phyloP scores from a whole-genome alignment of 2,329 filamentous ascomycete species.

The Alternaria arborescens region DNA sequence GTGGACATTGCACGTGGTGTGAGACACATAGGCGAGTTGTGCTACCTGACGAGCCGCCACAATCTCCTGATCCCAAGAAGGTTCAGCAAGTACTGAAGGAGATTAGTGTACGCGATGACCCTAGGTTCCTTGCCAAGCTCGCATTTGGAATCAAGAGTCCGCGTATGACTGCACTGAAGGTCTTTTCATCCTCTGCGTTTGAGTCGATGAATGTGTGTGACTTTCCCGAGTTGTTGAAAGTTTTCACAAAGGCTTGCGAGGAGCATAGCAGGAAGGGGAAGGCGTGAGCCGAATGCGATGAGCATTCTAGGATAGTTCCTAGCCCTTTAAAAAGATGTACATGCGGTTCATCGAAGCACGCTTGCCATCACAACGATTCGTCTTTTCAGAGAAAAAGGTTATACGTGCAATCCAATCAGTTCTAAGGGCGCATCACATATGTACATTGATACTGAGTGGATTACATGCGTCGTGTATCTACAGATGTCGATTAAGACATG shows the following conservation, averaged over 20 bases:
- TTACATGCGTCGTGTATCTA: constrained; percentile 5
- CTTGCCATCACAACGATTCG: fast-evolving
- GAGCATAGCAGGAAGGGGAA: neutral
- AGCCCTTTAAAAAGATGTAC: neutral
- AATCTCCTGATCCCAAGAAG: constrained; percentile 50
- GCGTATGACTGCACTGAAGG: constrained; percentile 58
- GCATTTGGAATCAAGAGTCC: constrained; percentile 71
- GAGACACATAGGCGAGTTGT: constrained; percentile 44
- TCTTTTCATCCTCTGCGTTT: constrained; percentile 59
- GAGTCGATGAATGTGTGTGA: constrained; percentile 64
- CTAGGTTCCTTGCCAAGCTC: constrained; percentile 66
- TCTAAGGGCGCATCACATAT: neutral
- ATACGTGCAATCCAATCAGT: neutral
- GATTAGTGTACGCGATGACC: constrained; percentile 63
- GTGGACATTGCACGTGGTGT: constrained; percentile 65
- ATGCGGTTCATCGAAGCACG: neutral
- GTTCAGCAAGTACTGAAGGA: constrained; percentile 57
- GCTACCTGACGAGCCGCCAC: constrained; percentile 52
- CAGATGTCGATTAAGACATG: neutral
- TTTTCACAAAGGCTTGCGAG: constrained; percentile 25
- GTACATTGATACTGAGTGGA: constrained; percentile 12
- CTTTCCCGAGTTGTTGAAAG: constrained; percentile 52
- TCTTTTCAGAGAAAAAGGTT: neutral
- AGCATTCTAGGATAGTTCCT: neutral
- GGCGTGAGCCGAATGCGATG: neutral